Conservation (phyloP, 371 early-diverging fungal genomes). For the Parasitella parasitica region DNA sequence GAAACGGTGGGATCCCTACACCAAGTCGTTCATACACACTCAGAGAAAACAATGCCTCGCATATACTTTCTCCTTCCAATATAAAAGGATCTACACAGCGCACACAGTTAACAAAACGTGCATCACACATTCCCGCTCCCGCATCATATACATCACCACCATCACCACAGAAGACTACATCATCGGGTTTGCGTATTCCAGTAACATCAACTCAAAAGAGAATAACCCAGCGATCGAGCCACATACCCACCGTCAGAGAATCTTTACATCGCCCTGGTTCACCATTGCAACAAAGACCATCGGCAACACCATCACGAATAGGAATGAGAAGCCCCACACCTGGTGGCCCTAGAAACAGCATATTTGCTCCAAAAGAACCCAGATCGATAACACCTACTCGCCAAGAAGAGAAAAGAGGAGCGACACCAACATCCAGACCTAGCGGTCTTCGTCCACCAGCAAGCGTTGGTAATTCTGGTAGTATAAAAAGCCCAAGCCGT, state of each 20-base stretch:
- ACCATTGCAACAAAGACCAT: conserved; percentile 1
- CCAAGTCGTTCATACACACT: conserved; percentile 23
- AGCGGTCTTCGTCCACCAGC: conserved; percentile 25
- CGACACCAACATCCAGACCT: conserved; percentile 11
- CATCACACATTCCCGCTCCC: conserved; percentile 52
- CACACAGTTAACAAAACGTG: conserved; percentile 38
- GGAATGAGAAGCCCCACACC: conserved; percentile 20
- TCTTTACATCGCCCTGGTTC: conserved; percentile 14
- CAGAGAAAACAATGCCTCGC: conserved; percentile 1
- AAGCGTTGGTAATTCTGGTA: neutral
- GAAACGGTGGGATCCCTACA: conserved; percentile 18
- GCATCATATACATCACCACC: conserved; percentile 21
- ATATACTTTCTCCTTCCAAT: conserved; percentile 1
- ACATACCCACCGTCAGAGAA: conserved; percentile 35
- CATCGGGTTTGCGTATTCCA: conserved; percentile 12
- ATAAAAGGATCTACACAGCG: conserved; percentile 12
- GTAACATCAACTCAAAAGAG: neutral
- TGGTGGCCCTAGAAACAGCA: conserved; percentile 12
- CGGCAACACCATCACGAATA: conserved; percentile 17
- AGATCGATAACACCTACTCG: conserved; percentile 3
- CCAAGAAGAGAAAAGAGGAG: conserved; percentile 1
- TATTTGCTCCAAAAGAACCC: neutral
- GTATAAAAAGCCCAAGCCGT: conserved; percentile 21
- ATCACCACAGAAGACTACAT: conserved; percentile 27
- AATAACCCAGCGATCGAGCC: conserved; percentile 32